These are phyloP conservation scores for Nemophila menziesii DNA, from an alignment of 257 asterid genomes.

Conservation along the genomic window DNA sequence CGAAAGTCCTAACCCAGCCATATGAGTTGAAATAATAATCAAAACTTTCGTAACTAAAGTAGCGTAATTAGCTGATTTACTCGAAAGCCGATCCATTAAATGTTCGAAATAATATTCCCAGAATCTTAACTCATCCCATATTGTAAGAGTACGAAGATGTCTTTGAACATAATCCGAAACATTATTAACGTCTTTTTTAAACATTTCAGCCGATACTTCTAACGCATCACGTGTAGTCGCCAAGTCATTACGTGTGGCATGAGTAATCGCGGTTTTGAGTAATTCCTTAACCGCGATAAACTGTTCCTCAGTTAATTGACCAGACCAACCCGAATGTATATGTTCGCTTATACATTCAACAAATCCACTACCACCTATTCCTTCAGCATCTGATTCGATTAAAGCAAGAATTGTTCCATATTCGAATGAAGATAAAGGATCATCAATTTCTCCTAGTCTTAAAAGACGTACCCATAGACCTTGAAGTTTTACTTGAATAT, in stretches of 20 bases:
- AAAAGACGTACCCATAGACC: conserved; percentile 89
- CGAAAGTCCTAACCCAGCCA: conserved; percentile 94
- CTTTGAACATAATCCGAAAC: conserved; percentile 80
- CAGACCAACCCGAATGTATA: conserved; percentile 74
- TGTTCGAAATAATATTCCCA: conserved; percentile 93
- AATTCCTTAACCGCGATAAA: conserved; percentile 90
- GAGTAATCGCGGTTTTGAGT: conserved; percentile 86
- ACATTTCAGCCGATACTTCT: conserved; percentile 96
- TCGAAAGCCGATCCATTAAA: conserved; percentile 74
- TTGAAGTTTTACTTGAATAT: conserved; percentile 94
- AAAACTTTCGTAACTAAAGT: conserved; percentile 80
- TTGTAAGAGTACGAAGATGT: conserved; percentile 79
- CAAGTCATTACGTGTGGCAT: conserved; percentile 92
- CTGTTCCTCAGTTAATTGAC: conserved; percentile 82
- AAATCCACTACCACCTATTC: conserved; percentile 97
- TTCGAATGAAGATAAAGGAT: conserved; percentile 93
- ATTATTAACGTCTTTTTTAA: conserved; percentile 66
- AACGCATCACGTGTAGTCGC: conserved; percentile 91
- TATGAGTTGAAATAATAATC: conserved; percentile 69
- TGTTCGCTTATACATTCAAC: conserved; percentile 93
- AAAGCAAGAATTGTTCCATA: conserved; percentile 93
- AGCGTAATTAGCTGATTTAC: conserved; percentile 95
- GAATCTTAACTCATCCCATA: conserved; percentile 95
- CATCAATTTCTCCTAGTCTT: conserved; percentile 90
- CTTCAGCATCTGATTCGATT: conserved; percentile 95